These are phyloP conservation scores for Coemansia sp. DNA, from an alignment of 192 early-diverging fungal species.

Conservation along the genomic window DNA sequence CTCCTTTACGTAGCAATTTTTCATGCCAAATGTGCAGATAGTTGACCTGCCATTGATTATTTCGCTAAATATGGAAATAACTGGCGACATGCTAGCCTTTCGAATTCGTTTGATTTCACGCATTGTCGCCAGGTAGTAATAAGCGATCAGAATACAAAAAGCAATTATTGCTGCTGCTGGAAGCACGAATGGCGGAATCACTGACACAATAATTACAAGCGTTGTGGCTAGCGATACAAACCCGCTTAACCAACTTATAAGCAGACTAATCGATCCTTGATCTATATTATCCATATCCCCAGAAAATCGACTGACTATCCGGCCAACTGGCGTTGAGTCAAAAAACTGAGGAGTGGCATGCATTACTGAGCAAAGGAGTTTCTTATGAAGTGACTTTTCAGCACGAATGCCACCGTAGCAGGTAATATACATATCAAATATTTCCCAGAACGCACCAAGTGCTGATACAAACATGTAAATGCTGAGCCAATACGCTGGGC, in stretches of 20 bases:
- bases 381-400: slow-evolving; percentile 58
- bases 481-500: slow-evolving; percentile 63
- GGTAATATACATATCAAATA: slow-evolving; percentile 46
- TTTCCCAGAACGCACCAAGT: slow-evolving; percentile 34
- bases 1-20: background rate
- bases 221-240: slow-evolving; percentile 59
- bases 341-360: slow-evolving; percentile 81
- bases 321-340: slow-evolving; percentile 81
- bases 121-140: slow-evolving; percentile 68
- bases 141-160: slow-evolving; percentile 62
- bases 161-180: slow-evolving; percentile 58
- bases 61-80: slow-evolving; percentile 77
- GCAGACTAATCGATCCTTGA: slow-evolving; percentile 56
- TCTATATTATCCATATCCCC: slow-evolving; percentile 82
- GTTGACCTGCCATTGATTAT: slow-evolving; percentile 61
- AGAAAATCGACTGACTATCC: slow-evolving; percentile 83
- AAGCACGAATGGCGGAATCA: slow-evolving; percentile 72
- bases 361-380: slow-evolving; percentile 59
- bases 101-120: slow-evolving; percentile 85
- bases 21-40: background rate
- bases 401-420: slow-evolving; percentile 59
- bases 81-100: slow-evolving; percentile 66
- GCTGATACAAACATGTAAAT: slow-evolving; percentile 64
- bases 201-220: slow-evolving; percentile 56
- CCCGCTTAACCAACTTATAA: slow-evolving; percentile 56